Evolutionary conservation across 805 yeast genomes (phyloP).

Genomic region (Myxozyma vanderwaltii): DNA sequence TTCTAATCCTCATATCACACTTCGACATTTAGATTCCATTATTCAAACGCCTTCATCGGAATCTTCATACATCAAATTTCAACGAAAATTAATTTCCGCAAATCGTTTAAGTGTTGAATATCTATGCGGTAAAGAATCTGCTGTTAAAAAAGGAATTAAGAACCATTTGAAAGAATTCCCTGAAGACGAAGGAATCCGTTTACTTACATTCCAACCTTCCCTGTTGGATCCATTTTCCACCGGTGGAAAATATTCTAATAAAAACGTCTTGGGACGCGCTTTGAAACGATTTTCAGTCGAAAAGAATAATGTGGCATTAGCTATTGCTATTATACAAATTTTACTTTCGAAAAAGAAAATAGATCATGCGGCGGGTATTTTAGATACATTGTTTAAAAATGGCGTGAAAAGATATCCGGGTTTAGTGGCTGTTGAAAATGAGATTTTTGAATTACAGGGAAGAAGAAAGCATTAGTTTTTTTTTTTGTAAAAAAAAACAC

Average conservation of each 20-base stretch:
- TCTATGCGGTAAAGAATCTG: slow-evolving; percentile 26
- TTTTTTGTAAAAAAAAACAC: not conserved
- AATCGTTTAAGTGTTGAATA: slow-evolving; percentile 27
- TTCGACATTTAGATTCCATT: slow-evolving; percentile 25
- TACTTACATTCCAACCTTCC: slow-evolving; percentile 23
- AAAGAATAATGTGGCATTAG: slow-evolving; percentile 38
- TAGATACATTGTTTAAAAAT: slow-evolving; percentile 23
- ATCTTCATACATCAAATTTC: slow-evolving; percentile 16
- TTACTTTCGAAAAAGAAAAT: slow-evolving; percentile 34
- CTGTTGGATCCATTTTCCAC: slow-evolving; percentile 27
- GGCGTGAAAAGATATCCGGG: slow-evolving; percentile 43
- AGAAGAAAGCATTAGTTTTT: not conserved
- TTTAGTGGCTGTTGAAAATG: slow-evolving; percentile 52
- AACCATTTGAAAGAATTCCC: slow-evolving; percentile 24
- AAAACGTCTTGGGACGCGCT: slow-evolving; percentile 33
- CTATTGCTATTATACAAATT: slow-evolving; percentile 40
- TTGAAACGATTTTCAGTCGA: slow-evolving; percentile 38
- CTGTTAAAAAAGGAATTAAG: slow-evolving; percentile 26
- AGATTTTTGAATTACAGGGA: slow-evolving; percentile 49
- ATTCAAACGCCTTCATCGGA: slow-evolving; percentile 3
- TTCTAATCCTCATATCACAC: slow-evolving; percentile 24
- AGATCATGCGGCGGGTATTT: slow-evolving; percentile 38
- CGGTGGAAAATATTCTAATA: slow-evolving; percentile 25
- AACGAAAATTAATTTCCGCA: slow-evolving; percentile 12
- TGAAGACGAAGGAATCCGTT: slow-evolving; percentile 23